phyloP scores from a whole-genome alignment of 768 basidiomycete genomes.

The Trametes cingulata region DNA sequence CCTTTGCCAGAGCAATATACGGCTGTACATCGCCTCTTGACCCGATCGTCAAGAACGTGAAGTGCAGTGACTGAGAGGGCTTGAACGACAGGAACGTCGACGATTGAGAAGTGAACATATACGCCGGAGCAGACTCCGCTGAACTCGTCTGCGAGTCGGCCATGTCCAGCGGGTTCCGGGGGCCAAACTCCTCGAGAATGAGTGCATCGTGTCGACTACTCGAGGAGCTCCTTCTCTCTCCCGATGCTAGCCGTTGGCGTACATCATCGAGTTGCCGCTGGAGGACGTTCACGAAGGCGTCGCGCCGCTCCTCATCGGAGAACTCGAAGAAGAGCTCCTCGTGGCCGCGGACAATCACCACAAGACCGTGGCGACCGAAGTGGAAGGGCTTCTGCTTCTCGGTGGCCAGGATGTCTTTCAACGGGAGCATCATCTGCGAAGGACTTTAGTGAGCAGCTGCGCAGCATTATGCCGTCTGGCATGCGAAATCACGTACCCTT shows the following conservation, averaged over 20 bases:
- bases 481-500: conserved; percentile 50
- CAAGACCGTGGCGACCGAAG: conserved; percentile 87
- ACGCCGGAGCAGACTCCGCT: conserved; percentile 74
- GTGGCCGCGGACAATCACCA: conserved; percentile 90
- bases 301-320: conserved; percentile 73
- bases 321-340: conserved; percentile 99
- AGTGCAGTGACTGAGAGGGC: conserved; percentile 78
- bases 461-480: no score
- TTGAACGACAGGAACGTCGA: conserved; percentile 97
- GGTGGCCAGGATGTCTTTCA: conserved; percentile 81
- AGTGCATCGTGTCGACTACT: conserved; percentile 69
- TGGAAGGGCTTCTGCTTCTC: conserved; percentile 87
- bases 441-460: neutral
- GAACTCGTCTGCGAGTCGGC: conserved; percentile 43
- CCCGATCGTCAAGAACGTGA: conserved; percentile 96
- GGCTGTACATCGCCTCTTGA: conserved; percentile 98
- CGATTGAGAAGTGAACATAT: conserved; percentile 96
- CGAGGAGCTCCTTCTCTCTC: conserved; percentile 45
- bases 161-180: conserved; percentile 40
- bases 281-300: conserved; percentile 73
- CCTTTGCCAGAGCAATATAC: conserved; percentile 94
- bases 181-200: conserved; percentile 83
- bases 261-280: conserved; percentile 81
- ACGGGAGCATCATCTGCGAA: conserved; percentile 88
- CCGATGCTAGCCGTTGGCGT: conserved; percentile 47